Evolutionary conservation across 1,139 yeast species (phyloP), one percentile per base, ranked within the genome.

Genomic region (Meyerozyma elateridarum): DNA sequence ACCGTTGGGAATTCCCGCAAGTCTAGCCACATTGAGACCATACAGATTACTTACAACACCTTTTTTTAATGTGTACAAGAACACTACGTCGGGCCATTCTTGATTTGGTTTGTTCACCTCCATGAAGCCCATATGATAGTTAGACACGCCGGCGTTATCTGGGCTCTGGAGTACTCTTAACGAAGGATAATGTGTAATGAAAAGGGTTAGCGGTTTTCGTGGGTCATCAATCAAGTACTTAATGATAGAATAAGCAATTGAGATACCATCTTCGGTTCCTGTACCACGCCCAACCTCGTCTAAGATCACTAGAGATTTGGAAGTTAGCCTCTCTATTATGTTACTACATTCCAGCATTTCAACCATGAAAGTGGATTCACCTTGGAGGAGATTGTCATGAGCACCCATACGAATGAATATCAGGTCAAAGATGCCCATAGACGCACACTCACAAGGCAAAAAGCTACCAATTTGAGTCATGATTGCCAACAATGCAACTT

Each of bases 181-280:
- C 13, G 77, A 71, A n/a, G 93, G 91, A 52, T 80, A 89, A 56
- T 89, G 96, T 0, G 97, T 89, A 17, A 89, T 85, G 55, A 88
- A 89, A 15, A 89, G 54, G 0, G 84, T 71, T 28, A 84, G 57
- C 0, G 91, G 81, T 25, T 68, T 48, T 5, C 57, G 60, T 0
- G 59, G 46, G 13, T 52, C 51, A 19, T 62, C 64, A 4, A 79
- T 58, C 33, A 88, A 69, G 45, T 84, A 79, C 36, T 74, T 69
- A 36, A 91, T 59, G 2, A 91, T 80, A 0, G 95, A 68, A 49
- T 79, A 75, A 0, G 97, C 96, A 21, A 91, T 78, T 1, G 95
- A 78, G 22, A 82, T 81, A 0, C 98, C 98, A 57, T 91, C 98
- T 36, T 68, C 66, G 0, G 97, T 88, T 0, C 95, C 83, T 0